Conservation (phyloP, 2,329 filamentous ascomycete genomes). For the Hansfordia pulvinata region DNA sequence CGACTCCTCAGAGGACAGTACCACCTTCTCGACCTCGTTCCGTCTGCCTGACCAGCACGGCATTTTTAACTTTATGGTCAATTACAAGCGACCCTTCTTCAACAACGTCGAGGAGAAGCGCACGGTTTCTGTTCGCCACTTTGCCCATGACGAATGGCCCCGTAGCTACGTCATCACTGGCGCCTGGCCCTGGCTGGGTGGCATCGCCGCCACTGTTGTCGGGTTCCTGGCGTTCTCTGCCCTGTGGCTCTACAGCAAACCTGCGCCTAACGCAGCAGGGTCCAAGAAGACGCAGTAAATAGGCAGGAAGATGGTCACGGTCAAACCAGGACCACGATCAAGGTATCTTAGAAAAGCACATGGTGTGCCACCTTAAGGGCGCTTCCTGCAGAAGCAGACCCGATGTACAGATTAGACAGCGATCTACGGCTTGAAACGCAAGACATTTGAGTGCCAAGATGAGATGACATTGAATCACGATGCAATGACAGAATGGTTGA, state of each 20-base stretch:
- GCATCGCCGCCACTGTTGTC: constrained; percentile 68
- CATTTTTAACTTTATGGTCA: constrained; percentile 96
- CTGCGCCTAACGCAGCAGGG: constrained; percentile 18
- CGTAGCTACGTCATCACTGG: constrained; percentile 80
- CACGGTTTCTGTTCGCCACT: constrained; percentile 88
- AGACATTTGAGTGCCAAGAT: too few relatives aligned
- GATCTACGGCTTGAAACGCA: too few relatives aligned
- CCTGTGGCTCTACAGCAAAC: constrained; percentile 68
- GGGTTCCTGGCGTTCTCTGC: constrained; percentile 79
- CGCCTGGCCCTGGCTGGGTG: constrained; percentile 89
- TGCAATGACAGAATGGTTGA: too few relatives aligned
- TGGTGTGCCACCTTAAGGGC: too few relatives aligned
- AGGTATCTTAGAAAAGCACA: too few relatives aligned
- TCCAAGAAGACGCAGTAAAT: constrained; percentile 34
- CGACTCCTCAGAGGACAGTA: constrained; percentile 47
- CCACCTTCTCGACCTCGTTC: constrained; percentile 64
- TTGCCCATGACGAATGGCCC: constrained; percentile 94
- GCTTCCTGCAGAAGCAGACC: too few relatives aligned
- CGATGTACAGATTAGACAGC: too few relatives aligned
- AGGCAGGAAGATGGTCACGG: too few relatives aligned
- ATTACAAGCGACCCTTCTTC: constrained; percentile 92
- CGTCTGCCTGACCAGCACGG: constrained; percentile 90
- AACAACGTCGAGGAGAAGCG: constrained; percentile 86
- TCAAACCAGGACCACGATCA: too few relatives aligned
- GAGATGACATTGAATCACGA: too few relatives aligned